These are phyloP conservation scores for Colletotrichum navitas DNA, from an alignment of 2,329 filamentous ascomycete genomes.

Conservation along the genomic window DNA sequence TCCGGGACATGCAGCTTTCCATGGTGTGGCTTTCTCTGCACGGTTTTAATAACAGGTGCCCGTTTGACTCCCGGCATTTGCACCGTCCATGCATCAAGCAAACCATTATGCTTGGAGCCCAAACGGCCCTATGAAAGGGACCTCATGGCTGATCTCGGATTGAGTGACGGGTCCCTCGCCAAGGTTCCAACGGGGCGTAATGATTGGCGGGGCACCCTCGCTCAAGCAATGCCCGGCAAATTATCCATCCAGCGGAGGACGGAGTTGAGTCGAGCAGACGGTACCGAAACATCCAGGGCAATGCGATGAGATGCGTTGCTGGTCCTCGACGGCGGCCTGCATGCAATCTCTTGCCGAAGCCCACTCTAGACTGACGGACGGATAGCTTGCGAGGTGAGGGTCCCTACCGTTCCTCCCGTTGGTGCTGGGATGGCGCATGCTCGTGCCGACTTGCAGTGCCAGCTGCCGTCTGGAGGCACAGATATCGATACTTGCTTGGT, in stretches of 20 bases:
- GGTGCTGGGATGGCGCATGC: neutral
- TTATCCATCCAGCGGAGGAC: neutral
- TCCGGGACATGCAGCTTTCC: conserved; percentile 24
- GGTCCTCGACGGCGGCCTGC: conserved; percentile 26
- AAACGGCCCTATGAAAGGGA: conserved; percentile 14
- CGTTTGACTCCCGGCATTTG: neutral
- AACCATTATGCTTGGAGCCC: conserved; percentile 1
- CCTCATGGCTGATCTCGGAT: neutral
- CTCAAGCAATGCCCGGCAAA: neutral
- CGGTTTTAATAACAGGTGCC: conserved; percentile 13
- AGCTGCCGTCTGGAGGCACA: conserved; percentile 42
- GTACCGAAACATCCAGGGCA: conserved; percentile 11
- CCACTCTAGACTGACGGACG: conserved; percentile 15
- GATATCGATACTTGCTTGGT: conserved; percentile 39
- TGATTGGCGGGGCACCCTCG: conserved; percentile 3
- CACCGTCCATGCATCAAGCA: neutral
- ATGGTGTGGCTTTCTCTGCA: conserved; percentile 1
- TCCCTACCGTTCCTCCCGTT: conserved; percentile 20
- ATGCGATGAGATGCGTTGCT: conserved; percentile 18
- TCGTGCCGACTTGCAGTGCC: conserved; percentile 1
- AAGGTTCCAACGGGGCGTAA: too few relatives aligned
- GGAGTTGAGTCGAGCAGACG: neutral
- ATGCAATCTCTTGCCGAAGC: conserved; percentile 16
- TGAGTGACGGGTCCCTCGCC: neutral
- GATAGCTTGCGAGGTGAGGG: conserved; percentile 5